phyloP scores from a whole-genome alignment of 306 rosid species.

The Fragaria nilgerrensis region DNA sequence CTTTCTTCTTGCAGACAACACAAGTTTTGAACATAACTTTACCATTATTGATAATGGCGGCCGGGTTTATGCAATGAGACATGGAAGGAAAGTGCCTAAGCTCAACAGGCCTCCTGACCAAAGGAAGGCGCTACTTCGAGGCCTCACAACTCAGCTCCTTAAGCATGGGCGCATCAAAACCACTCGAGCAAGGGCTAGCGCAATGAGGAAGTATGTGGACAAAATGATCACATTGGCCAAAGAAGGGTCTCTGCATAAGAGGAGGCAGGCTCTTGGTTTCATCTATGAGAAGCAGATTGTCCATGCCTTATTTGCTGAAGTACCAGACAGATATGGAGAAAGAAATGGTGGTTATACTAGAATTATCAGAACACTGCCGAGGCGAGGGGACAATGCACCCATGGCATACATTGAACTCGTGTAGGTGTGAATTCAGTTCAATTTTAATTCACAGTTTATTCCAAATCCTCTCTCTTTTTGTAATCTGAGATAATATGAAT shows the following conservation, averaged over 20 bases:
- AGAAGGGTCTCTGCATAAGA: constrained; percentile 90
- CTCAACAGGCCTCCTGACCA: constrained; percentile 98
- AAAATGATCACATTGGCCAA: constrained; percentile 95
- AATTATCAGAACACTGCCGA: constrained; percentile 74
- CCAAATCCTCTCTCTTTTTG: background rate
- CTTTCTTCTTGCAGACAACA: constrained; percentile 44
- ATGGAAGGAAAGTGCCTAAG: constrained; percentile 82
- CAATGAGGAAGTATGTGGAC: constrained; percentile 86
- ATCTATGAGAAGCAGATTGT: constrained; percentile 94
- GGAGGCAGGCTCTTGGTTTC: constrained; percentile 96
- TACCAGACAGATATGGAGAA: constrained; percentile 79
- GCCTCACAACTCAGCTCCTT: constrained; percentile 93
- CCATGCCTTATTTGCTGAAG: constrained; percentile 94
- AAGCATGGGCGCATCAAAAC: constrained; percentile 93
- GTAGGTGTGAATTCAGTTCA: constrained; percentile 32
- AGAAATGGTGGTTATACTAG: constrained; percentile 94
- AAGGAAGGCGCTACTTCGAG: constrained; percentile 78
- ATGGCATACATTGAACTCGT: constrained; percentile 98
- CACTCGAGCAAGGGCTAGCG: constrained; percentile 94
- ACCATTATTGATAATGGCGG: constrained; percentile 61
- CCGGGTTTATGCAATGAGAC: constrained; percentile 85
- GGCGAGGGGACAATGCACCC: constrained; percentile 98
- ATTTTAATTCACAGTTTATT: background rate
- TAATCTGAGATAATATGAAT: constrained; percentile 2
- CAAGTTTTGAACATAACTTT: constrained; percentile 45